A percentile compares a stretch with the other conserved stretches of the same genome.
These are phyloP conservation scores for Pestalotiopsis sp. DNA, from an alignment of 2,329 filamentous ascomycete genomes.

Conservation along the genomic window DNA sequence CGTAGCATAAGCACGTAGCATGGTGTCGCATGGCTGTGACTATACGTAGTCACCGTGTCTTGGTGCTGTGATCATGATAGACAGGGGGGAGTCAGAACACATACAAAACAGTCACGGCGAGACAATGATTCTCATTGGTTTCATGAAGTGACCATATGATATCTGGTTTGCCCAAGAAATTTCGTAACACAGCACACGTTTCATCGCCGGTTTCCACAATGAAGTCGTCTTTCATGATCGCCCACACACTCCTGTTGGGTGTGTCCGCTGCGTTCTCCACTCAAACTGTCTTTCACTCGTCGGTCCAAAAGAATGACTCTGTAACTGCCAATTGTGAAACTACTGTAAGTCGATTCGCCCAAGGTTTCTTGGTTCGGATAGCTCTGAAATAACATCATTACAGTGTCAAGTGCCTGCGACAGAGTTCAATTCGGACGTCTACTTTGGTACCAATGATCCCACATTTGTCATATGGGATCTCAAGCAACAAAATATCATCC, in stretches of 20 bases:
- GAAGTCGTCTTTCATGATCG: not conserved
- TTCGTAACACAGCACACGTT: not conserved
- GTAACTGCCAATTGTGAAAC: not conserved
- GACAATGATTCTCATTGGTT: no score
- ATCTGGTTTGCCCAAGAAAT: no score
- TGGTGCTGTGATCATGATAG: no score
- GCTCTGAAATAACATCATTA: not conserved
- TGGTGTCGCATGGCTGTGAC: no score
- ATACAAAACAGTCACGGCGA: no score
- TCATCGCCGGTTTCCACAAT: not conserved
- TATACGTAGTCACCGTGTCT: no score
- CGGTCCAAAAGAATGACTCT: not conserved
- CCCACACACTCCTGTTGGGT: not conserved
- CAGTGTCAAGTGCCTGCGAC: not conserved
- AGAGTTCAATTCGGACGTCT: not conserved
- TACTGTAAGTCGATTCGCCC: not conserved
- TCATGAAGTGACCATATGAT: no score
- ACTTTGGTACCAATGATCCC: not conserved
- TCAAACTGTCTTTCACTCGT: not conserved
- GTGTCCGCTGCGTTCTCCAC: not conserved
- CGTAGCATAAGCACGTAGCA: no score
- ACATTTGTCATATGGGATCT: not conserved
- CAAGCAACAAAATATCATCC: not conserved
- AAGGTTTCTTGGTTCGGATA: no score
- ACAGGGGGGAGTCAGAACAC: no score